Base-by-base conservation (phyloP, 352 stramenopile species). In the Phytophthora crassamura region DNA sequence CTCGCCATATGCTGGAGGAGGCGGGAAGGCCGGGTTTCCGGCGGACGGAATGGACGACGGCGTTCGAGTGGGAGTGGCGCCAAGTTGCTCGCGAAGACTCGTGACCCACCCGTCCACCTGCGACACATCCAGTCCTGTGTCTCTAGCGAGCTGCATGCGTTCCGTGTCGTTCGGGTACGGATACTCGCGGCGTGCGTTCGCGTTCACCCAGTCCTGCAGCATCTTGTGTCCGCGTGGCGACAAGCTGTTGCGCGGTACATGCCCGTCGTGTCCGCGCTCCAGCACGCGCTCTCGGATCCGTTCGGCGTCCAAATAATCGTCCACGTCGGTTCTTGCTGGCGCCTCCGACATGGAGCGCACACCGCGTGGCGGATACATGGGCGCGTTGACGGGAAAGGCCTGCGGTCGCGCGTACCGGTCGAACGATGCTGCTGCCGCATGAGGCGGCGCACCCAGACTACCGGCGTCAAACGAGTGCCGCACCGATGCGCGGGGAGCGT, bases 71-170 rank as follows among this genome's bases (percentile, higher is more conserved):
- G 51, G 51, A 3, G 49, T 39, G 0, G 53, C 70, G 7, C 72
- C 73, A 36, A 82, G 78, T 57, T 86, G 87, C 28, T 91, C 84
- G 35, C 85, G 79, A 58, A 90, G 84, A 70, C 74, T 93, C 57
- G 86, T 86, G 51, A 95, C 86, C 87, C 85, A 95, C n/a, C 83
- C 75, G 57, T 95, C 87, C 28, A 94, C 84, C 72, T 95, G 87
- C 49, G 83, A 80, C 14, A 93, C 76, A 47, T 94, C 85, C 8
- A 95, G 59, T 1, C 87, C 84, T 0, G 85, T 93, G 25, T 93
- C 84, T 32, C 78, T 73, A 33, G 82, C 86, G 9, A 95, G 82
- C 62, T 93, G 82, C 33, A 90, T 61, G 62, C 88, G 89, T 67
- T 94, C 87, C 0, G 67, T 53, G 38, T 94, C 87, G 4, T 75